A percentile compares a stretch with the other conserved stretches of the same genome.
Evolutionary conservation across 108 stramenopile genomes (phyloP).

Genomic region (Craspedostauros australis): DNA sequence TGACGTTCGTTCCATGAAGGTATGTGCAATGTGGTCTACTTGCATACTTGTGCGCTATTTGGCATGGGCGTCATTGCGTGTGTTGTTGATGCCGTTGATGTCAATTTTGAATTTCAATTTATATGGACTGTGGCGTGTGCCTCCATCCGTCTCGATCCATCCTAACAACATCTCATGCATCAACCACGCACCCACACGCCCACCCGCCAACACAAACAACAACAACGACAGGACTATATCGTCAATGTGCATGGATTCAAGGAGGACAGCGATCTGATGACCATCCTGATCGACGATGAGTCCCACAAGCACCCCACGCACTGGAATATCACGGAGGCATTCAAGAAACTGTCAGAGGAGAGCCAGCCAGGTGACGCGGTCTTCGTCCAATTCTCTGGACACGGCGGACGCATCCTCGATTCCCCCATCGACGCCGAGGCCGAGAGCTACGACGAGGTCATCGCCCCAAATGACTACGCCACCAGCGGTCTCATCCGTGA

Average conservation of each 20-base stretch:
- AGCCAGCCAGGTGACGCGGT: conserved; percentile 84
- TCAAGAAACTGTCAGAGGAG: conserved; percentile 66
- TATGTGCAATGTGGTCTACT: conserved; percentile 10
- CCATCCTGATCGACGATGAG: conserved; percentile 73
- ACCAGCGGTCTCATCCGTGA: conserved; percentile 70
- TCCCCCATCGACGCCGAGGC: conserved; percentile 45
- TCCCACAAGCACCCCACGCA: conserved; percentile 65
- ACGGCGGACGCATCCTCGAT: conserved; percentile 78
- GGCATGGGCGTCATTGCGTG: too few species aligned
- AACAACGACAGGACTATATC: conserved; percentile 69
- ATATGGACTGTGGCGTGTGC: too few species aligned
- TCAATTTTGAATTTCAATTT: too few species aligned
- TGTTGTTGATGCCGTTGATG: too few species aligned
- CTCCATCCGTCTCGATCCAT: too few species aligned
- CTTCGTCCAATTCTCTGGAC: conserved; percentile 80
- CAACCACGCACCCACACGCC: too few species aligned
- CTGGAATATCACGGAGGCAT: conserved; percentile 66
- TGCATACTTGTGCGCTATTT: too few species aligned
- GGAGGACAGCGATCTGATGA: conserved; percentile 62
- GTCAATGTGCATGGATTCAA: conserved; percentile 84
- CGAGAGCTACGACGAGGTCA: conserved; percentile 75
- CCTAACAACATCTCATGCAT: too few species aligned
- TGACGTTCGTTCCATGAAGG: conserved; percentile 80
- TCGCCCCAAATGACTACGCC: conserved; percentile 66
- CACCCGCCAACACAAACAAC: too few species aligned